Conservation (phyloP, 805 yeast genomes). For the Wickerhamomyces canadensis region DNA sequence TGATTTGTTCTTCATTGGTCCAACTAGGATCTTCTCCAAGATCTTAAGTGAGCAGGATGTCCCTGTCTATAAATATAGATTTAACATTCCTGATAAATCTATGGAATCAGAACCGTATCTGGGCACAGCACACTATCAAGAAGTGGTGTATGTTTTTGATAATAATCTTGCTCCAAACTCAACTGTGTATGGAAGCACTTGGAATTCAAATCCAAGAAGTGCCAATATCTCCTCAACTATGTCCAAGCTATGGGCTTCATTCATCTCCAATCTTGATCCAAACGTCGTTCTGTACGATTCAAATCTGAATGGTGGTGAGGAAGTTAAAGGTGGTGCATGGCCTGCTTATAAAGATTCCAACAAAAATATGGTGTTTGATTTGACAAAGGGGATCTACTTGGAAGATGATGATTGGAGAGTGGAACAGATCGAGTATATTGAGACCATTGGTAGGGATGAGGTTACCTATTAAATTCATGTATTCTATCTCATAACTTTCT, state of each 20-base stretch:
- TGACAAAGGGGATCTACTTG: constrained; percentile 5
- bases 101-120: background rate
- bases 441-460: background rate
- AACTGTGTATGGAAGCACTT: background rate
- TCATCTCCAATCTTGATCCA: constrained; percentile 33
- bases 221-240: constrained; percentile 2
- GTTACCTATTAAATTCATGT: background rate
- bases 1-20: constrained; percentile 10
- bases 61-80: constrained; percentile 7
- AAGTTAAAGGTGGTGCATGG: constrained; percentile 1
- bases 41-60: constrained; percentile 2
- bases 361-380: constrained; percentile 6
- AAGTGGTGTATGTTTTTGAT: constrained; percentile 9
- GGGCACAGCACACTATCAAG: constrained; percentile 6
- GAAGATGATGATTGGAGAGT: constrained; percentile 7
- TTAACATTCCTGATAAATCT: constrained; percentile 5
- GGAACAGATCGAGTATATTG: constrained; percentile 3
- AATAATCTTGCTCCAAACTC: constrained; percentile 1
- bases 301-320: background rate
- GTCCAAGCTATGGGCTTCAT: constrained; percentile 5
- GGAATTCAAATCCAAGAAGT: constrained; percentile 1
- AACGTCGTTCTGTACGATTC: constrained; percentile 17
- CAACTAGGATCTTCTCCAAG: constrained; percentile 9
- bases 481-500: too few relatives aligned
- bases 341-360: constrained; percentile 1